Evolutionary conservation across 75 land plant genomes (phyloP).

Genomic region (Sequoia sempervirens): DNA sequence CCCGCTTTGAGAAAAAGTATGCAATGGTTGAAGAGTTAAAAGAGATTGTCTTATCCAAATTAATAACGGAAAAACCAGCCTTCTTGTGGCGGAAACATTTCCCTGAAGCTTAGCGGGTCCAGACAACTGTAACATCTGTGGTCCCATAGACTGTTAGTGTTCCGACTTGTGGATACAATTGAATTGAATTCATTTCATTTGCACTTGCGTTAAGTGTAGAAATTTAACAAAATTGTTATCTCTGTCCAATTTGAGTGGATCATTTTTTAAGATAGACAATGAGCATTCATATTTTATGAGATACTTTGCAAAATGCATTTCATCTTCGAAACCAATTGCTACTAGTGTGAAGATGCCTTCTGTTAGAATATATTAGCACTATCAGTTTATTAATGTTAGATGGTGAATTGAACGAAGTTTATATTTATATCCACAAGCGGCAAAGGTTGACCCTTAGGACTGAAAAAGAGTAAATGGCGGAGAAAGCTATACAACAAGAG

Average conservation of each 20-base stretch:
- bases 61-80: background rate
- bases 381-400: background rate
- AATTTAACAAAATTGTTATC: background rate
- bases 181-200: background rate
- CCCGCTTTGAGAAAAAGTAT: background rate
- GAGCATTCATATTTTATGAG: background rate
- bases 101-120: background rate
- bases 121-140: no score
- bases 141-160: background rate
- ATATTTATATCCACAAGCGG: background rate
- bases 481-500: background rate
- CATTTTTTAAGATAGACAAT: background rate
- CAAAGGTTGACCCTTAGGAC: background rate
- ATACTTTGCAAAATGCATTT: background rate
- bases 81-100: background rate
- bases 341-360: background rate
- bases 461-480: background rate
- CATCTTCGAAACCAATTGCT: background rate
- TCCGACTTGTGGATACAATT: background rate
- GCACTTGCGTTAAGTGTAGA: background rate
- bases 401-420: background rate
- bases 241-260: background rate
- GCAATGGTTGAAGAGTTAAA: background rate
- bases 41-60: background rate
- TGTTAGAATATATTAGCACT: background rate